A percentile compares a stretch with the other conserved stretches of the same genome.
phyloP scores from a whole-genome alignment of 352 stramenopile species.

The Phytophthora pini region DNA sequence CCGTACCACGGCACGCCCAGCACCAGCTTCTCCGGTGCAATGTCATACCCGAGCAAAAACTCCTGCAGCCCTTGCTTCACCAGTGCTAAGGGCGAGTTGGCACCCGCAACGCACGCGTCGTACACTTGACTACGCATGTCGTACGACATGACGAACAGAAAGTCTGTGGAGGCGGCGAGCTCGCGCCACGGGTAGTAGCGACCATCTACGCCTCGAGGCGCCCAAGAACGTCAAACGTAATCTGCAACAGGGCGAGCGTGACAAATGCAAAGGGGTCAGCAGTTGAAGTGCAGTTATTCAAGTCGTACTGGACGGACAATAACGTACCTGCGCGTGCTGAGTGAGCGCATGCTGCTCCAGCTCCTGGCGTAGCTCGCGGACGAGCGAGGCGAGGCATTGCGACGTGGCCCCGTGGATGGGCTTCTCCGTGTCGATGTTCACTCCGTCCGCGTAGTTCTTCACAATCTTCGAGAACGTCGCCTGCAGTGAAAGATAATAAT shows the following conservation, averaged over 20 bases:
- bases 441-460: conserved; percentile 74
- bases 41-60: conserved; percentile 68
- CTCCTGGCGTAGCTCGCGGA: conserved; percentile 69
- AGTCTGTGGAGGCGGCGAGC: conserved; percentile 71
- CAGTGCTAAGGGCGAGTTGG: conserved; percentile 83
- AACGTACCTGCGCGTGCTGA: conserved; percentile 61
- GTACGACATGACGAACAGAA: conserved; percentile 95
- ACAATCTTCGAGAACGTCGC: conserved; percentile 67
- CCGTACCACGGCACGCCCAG: conserved; percentile 93
- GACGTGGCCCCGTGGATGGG: conserved; percentile 53
- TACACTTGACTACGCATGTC: conserved; percentile 94
- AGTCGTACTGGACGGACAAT: background rate
- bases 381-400: conserved; percentile 58
- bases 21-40: conserved; percentile 82
- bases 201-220: conserved; percentile 76
- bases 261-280: conserved; percentile 7
- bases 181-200: conserved; percentile 86
- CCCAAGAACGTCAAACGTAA: conserved; percentile 87
- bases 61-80: conserved; percentile 80
- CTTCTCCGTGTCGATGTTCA: conserved; percentile 88
- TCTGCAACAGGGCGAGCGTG: conserved; percentile 35
- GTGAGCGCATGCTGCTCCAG: conserved; percentile 63
- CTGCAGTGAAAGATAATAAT: conserved; percentile 16
- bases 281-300: background rate
- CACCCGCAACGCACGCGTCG: conserved; percentile 83